Evolutionary conservation across 768 basidiomycete species (phyloP).

Genomic region (Russula emetica): DNA sequence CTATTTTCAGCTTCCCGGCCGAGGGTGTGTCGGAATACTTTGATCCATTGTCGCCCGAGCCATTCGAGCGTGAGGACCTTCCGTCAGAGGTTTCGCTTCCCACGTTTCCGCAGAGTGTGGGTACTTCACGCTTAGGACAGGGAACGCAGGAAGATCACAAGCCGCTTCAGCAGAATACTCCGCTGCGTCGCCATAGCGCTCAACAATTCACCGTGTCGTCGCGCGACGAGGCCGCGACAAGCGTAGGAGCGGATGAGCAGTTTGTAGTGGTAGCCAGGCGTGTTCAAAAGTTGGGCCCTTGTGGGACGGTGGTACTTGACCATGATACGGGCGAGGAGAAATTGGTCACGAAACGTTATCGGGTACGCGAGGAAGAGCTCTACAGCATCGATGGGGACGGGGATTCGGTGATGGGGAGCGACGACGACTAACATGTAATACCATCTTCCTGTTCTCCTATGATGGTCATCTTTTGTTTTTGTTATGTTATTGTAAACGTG

Average conservation of each 20-base stretch:
- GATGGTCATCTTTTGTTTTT: background rate
- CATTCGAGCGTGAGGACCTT: background rate
- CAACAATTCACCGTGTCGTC: background rate
- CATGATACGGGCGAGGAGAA: slow-evolving; percentile 2
- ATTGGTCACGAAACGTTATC: slow-evolving; percentile 4
- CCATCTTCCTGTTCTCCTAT: background rate
- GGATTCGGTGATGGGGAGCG: slow-evolving; percentile 3
- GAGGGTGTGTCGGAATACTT: too few relatives aligned
- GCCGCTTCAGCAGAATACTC: background rate
- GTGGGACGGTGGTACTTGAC: slow-evolving; percentile 13
- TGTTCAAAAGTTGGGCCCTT: slow-evolving; percentile 9
- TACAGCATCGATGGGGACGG: background rate
- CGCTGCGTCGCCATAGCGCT: background rate
- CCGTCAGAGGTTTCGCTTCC: background rate
- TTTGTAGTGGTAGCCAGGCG: slow-evolving; percentile 9
- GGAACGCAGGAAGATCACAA: background rate
- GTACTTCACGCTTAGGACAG: background rate
- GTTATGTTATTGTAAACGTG: background rate
- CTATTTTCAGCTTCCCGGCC: background rate
- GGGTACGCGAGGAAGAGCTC: slow-evolving; percentile 3
- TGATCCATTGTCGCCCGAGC: too few relatives aligned
- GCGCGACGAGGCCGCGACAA: background rate
- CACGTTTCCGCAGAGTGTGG: background rate
- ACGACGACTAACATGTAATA: background rate
- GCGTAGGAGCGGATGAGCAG: background rate